A percentile compares a stretch with the other conserved stretches of the same genome.
These are phyloP conservation scores for Globisporangium echinulatum DNA, from an alignment of 352 stramenopile genomes.

Conservation along the genomic window DNA sequence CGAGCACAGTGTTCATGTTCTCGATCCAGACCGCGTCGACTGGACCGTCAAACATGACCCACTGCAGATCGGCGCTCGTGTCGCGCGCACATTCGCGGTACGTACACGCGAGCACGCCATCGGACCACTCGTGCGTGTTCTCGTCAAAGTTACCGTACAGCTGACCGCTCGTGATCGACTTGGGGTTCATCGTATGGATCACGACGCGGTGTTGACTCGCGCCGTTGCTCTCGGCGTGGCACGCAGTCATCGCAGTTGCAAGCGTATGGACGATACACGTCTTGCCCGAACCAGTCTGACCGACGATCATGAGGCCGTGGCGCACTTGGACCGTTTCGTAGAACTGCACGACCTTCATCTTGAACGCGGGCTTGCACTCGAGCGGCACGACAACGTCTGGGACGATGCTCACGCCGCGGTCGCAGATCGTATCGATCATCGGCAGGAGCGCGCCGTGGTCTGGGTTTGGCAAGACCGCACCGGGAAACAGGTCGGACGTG, in stretches of 20 bases:
- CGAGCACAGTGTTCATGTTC: slow-evolving; percentile 94
- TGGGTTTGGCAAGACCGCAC: slow-evolving; percentile 78
- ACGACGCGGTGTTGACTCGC: slow-evolving; percentile 58
- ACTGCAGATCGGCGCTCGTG: slow-evolving; percentile 84
- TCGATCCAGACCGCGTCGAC: slow-evolving; percentile 95
- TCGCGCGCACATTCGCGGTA: slow-evolving; percentile 89
- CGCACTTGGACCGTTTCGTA: slow-evolving; percentile 94
- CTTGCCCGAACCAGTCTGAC: slow-evolving; percentile 90
- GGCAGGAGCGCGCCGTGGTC: slow-evolving; percentile 80
- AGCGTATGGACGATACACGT: slow-evolving; percentile 89
- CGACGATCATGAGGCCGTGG: slow-evolving; percentile 95
- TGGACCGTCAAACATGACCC: slow-evolving; percentile 92
- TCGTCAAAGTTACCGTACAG: slow-evolving; percentile 94
- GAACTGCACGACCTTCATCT: slow-evolving; percentile 90
- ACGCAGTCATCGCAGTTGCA: slow-evolving; percentile 69
- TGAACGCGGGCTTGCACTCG: slow-evolving; percentile 78
- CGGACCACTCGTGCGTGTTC: slow-evolving; percentile 93
- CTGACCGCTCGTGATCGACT: slow-evolving; percentile 92
- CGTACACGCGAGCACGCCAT: slow-evolving; percentile 92
- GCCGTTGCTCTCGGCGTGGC: slow-evolving; percentile 45
- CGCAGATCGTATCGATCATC: slow-evolving; percentile 80
- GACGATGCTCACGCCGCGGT: slow-evolving; percentile 48
- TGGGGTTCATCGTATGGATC: slow-evolving; percentile 92
- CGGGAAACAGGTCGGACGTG: slow-evolving; percentile 91
- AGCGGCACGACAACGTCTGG: slow-evolving; percentile 53